Evolutionary conservation across 2,329 filamentous ascomycete species (phyloP), one percentile per base, ranked within the genome.

Genomic region (Calonectria crousiana): DNA sequence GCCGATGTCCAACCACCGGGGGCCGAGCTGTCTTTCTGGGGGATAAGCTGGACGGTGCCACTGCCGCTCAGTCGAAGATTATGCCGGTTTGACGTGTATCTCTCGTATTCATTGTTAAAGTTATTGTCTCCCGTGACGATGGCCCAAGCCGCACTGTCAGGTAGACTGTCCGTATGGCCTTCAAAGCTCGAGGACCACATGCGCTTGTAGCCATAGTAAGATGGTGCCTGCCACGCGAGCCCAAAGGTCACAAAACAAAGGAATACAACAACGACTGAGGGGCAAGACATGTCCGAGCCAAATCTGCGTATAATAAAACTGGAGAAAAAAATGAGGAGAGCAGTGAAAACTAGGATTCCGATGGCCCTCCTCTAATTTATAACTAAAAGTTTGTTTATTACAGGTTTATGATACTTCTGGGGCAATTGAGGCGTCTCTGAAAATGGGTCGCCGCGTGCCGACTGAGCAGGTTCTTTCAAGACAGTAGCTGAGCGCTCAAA

Each of bases 51-150:
- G 4, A 91, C 79, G 0, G 89, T 89, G 64, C 83, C 83, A 44
- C 85, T 85, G 49, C 89, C 90, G 34, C 86, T 89, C 58, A 88
- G 81, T 72, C 90, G 88, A 20, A 91, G 72, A 81, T 91, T 91
- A 23, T 76, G 73, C 73, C 82, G 85, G 68, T 84, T 86, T n/a
- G 80, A 81, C 1, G 86, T 86, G 82, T 91, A 92, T 4, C 83
- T 84, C 79, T 92, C 84, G 14, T 87, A 78, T 79, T 91, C 89
- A 78, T 88, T 85, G 85, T 91, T 92, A 79, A 85, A 86, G 75
- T 85, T 82, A 66, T 88, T 83, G 69, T 86, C 84, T 26, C 79
- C 78, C 52, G 79, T 76, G 71, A 87, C 83, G 67, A 85, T 82
- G 73, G 86, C 83, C 89, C 89, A 90, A 60, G 81, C 82, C 58